A percentile compares a stretch with the other conserved stretches of the same genome.
These are phyloP conservation scores for Lentinula novae-zelandiae DNA, from an alignment of 1,284 basidiomycete genomes.

Conservation along the genomic window DNA sequence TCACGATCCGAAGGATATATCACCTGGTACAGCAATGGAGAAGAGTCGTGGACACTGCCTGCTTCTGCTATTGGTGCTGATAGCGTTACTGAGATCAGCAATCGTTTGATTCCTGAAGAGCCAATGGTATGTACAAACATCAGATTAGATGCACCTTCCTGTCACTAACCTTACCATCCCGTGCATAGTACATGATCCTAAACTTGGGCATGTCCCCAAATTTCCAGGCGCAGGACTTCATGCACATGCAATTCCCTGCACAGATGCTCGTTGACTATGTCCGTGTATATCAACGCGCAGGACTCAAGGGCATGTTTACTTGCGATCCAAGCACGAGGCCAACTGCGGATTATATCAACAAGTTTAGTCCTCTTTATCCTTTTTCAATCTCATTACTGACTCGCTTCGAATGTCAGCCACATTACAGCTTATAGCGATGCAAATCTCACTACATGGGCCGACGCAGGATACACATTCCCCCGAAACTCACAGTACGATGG, in stretches of 20 bases:
- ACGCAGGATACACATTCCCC: constrained; percentile 68
- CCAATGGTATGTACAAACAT: constrained; percentile 42
- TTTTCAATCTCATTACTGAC: constrained; percentile 7
- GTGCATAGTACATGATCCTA: constrained; percentile 61
- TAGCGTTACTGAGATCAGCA: constrained; percentile 44
- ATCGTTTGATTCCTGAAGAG: constrained; percentile 70
- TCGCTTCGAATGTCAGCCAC: constrained; percentile 42
- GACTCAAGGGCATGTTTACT: constrained; percentile 52
- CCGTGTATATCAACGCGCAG: constrained; percentile 66
- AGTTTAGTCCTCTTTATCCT: constrained; percentile 31
- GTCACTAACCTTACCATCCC: neutral
- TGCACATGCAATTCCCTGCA: constrained; percentile 62
- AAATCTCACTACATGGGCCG: constrained; percentile 72
- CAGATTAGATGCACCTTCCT: constrained; percentile 9
- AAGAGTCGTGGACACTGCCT: constrained; percentile 65
- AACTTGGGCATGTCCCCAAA: constrained; percentile 70
- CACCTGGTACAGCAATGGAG: constrained; percentile 65
- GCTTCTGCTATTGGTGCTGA: constrained; percentile 61
- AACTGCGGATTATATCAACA: constrained; percentile 56
- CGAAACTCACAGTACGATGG: constrained; percentile 57
- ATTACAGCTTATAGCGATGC: constrained; percentile 63
- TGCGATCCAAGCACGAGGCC: constrained; percentile 65
- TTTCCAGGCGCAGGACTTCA: constrained; percentile 69
- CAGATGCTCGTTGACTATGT: constrained; percentile 77
- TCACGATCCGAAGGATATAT: constrained; percentile 64